phyloP scores from a whole-genome alignment of 2,329 filamentous ascomycete species.

The Trichoderma lentiforme region DNA sequence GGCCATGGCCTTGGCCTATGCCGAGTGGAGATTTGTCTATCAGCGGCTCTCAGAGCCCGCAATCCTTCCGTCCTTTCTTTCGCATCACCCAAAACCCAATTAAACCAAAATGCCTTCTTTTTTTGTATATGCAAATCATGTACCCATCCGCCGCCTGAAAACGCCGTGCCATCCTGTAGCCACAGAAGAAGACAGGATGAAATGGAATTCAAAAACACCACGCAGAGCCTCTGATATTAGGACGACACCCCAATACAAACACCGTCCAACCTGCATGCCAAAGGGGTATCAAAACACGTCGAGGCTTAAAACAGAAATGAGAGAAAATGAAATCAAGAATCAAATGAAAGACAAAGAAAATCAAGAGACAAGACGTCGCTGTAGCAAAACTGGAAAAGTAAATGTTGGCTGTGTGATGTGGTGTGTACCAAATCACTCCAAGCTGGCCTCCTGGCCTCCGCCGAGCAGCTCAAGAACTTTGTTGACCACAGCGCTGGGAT shows the following conservation, averaged over 20 bases:
- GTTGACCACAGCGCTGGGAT: slow-evolving; percentile 85
- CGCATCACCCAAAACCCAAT: not conserved
- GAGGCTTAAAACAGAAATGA: slow-evolving; percentile 18
- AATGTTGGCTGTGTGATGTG: not conserved
- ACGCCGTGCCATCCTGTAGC: slow-evolving; percentile 16
- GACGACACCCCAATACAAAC: slow-evolving; percentile 23
- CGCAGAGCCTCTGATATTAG: slow-evolving; percentile 21
- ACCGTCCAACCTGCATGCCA: slow-evolving; percentile 20
- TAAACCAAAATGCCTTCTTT: slow-evolving; percentile 18
- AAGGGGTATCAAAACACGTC: slow-evolving; percentile 27
- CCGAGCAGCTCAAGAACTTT: slow-evolving; percentile 91
- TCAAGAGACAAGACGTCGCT: not conserved
- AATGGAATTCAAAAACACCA: not conserved
- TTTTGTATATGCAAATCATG: slow-evolving; percentile 26
- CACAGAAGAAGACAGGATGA: not conserved
- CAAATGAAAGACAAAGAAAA: slow-evolving; percentile 3
- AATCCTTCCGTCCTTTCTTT: slow-evolving; percentile 16
- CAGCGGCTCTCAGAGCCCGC: slow-evolving; percentile 24
- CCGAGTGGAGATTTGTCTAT: slow-evolving; percentile 53
- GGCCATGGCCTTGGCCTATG: slow-evolving; percentile 32
- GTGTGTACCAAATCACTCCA: slow-evolving; percentile 22
- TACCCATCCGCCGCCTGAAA: slow-evolving; percentile 16
- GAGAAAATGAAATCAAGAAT: slow-evolving; percentile 24
- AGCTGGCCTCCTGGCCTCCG: slow-evolving; percentile 43
- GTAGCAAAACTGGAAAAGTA: not conserved